Evolutionary conservation across 2,329 filamentous ascomycete genomes (phyloP).

Genomic region (Alternaria sp.): DNA sequence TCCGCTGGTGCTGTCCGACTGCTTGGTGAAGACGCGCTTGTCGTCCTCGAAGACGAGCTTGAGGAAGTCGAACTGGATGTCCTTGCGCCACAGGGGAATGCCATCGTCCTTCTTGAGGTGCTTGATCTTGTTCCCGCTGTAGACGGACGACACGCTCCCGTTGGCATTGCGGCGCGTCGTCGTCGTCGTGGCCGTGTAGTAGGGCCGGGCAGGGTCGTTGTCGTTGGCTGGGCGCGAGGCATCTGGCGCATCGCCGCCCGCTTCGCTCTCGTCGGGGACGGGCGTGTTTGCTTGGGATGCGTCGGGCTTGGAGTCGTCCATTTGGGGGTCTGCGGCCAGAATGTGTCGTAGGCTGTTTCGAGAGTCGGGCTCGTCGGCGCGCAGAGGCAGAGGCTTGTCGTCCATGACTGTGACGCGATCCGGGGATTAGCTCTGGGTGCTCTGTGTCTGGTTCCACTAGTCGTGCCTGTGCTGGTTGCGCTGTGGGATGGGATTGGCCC

Average conservation of each 20-base stretch:
- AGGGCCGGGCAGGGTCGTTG: constrained; percentile 37
- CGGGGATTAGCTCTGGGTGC: constrained; percentile 1
- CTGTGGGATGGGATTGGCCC: too few species aligned
- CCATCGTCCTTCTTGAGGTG: constrained; percentile 91
- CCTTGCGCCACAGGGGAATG: constrained; percentile 83
- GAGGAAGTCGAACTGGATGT: constrained; percentile 89
- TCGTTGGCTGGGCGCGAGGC: constrained; percentile 38
- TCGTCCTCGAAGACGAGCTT: constrained; percentile 81
- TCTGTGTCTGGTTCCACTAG: constrained; percentile 6
- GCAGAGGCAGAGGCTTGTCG: constrained; percentile 26
- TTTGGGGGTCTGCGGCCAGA: constrained; percentile 46
- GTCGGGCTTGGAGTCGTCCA: constrained; percentile 45
- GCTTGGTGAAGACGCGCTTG: constrained; percentile 83
- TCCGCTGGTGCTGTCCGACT: constrained; percentile 80
- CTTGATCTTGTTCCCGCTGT: constrained; percentile 78
- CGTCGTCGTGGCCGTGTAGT: constrained; percentile 59
- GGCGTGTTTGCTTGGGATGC: constrained; percentile 42
- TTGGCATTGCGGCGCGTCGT: constrained; percentile 69
- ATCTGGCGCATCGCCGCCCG: constrained; percentile 38
- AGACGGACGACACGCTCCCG: constrained; percentile 71
- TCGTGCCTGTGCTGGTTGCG: too few species aligned
- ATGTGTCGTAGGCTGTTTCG: constrained; percentile 52
- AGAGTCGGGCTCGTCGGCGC: constrained; percentile 48
- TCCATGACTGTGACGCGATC: constrained; percentile 8
- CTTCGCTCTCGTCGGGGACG: constrained; percentile 44